These are phyloP conservation scores for Penicillium robsamsonii DNA, from an alignment of 495 filamentous ascomycete species.

Conservation along the genomic window DNA sequence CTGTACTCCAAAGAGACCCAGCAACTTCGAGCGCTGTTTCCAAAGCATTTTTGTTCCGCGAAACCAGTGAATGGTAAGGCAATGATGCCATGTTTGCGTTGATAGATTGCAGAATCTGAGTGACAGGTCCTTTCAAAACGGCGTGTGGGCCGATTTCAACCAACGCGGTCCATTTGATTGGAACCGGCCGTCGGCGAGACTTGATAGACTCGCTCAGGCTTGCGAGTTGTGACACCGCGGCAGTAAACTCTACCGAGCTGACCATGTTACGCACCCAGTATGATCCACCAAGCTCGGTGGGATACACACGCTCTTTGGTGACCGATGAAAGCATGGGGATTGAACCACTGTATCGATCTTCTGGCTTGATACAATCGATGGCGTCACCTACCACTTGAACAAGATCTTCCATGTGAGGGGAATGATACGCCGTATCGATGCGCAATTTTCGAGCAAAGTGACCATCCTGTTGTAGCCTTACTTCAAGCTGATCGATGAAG, in stretches of 20 bases:
- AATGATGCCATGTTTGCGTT: slow-evolving; percentile 23
- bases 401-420: slow-evolving; percentile 39
- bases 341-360: slow-evolving; percentile 15
- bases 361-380: slow-evolving; percentile 20
- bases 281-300: slow-evolving; percentile 20
- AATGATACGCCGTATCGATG: slow-evolving; percentile 59
- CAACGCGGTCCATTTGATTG: slow-evolving; percentile 18
- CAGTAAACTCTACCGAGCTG: slow-evolving; percentile 41
- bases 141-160: slow-evolving; percentile 61
- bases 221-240: slow-evolving; percentile 26
- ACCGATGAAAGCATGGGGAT: slow-evolving; percentile 40
- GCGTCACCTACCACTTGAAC: slow-evolving; percentile 19
- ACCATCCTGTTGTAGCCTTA: slow-evolving; percentile 26
- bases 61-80: slow-evolving; percentile 35
- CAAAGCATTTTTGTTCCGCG: slow-evolving; percentile 33
- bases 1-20: slow-evolving; percentile 38
- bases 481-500: slow-evolving; percentile 33
- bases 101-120: slow-evolving; percentile 50
- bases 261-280: slow-evolving; percentile 49
- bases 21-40: slow-evolving; percentile 32
- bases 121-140: slow-evolving; percentile 57
- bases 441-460: slow-evolving; percentile 44
- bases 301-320: slow-evolving; percentile 23
- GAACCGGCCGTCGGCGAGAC: slow-evolving; percentile 20
- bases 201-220: slow-evolving; percentile 21